Evolutionary conservation across 2,329 filamentous ascomycete genomes (phyloP), one percentile per base, ranked within the genome.

Genomic region (Colletotrichum scovillei): DNA sequence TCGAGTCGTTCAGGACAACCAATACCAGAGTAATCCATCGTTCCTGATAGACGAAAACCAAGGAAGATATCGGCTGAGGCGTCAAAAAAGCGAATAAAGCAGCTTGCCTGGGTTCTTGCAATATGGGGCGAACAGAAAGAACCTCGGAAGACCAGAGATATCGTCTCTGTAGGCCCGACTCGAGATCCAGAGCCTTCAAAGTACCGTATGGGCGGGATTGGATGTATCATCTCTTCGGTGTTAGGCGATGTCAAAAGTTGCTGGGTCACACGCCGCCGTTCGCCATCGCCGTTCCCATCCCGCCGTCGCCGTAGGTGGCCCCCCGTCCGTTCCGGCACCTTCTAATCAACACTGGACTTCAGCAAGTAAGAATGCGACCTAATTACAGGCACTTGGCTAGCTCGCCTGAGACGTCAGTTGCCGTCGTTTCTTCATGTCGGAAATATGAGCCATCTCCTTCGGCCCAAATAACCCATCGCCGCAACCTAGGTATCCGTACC

Each of bases 91-190:
- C 62, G 46, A 55, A 49, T 3, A 64, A 55, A 26, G 24, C 5
- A 16, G 46, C 62, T 35, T 49, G 42, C 19, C 42, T 8, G 19
- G 42, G 42, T 22, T 49, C 19, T 49, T n/a, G 3, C 19, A 1
- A 11, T 4, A 49, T 49, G 42, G 19, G 42, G 42, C 19, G 19
- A 49, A 49, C 38, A 22, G 8, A 49, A 49, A 2, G 42, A 49
- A 49, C 42, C 42, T 28, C 19, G 42, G 42, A 22, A n/a, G 14
- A 9, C 14, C 3, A 52, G 19, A 14, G 60, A 35, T 24, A 12
- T 53, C n/a, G 14, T 19, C 38, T 42, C 5, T 30, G 32, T 53
- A 64, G 62, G 62, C 62, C 62, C 62, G 49, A 63, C 46, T 53
- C n/a, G 8, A 19, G 42, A 26, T 26, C 32, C 32, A 35, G 32